These are phyloP conservation scores for Nymphaea thermarum DNA, from an alignment of 164 flowering plant genomes.

Conservation along the genomic window DNA sequence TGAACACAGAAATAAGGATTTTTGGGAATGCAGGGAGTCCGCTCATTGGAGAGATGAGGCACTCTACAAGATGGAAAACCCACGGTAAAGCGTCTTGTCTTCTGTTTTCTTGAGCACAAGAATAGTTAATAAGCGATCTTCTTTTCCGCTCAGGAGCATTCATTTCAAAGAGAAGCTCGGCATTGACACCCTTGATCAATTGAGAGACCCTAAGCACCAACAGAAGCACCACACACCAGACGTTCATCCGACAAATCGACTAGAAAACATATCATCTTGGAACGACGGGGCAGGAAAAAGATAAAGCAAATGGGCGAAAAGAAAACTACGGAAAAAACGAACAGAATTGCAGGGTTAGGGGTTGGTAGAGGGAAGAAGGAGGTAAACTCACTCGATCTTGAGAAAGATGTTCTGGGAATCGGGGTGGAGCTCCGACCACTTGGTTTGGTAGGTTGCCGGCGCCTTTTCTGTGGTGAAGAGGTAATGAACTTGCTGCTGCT, in stretches of 20 bases:
- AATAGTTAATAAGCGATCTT: too few relatives aligned
- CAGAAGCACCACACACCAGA: too few relatives aligned
- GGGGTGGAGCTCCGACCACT: slow-evolving; percentile 95
- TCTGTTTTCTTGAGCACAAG: too few relatives aligned
- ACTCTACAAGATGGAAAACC: too few relatives aligned
- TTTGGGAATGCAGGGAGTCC: too few relatives aligned
- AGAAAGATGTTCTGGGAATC: slow-evolving; percentile 86
- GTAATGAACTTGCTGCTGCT: slow-evolving; percentile 52
- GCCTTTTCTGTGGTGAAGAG: slow-evolving; percentile 73
- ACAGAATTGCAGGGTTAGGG: background rate
- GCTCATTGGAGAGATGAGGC: too few relatives aligned
- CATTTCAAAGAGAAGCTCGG: too few relatives aligned
- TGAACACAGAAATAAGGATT: too few relatives aligned
- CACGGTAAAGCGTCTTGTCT: too few relatives aligned
- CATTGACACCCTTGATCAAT: background rate
- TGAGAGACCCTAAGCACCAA: background rate
- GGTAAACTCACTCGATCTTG: slow-evolving; percentile 56
- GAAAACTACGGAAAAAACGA: background rate
- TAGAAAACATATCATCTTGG: too few relatives aligned
- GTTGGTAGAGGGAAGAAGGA: background rate
- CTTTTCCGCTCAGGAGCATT: too few relatives aligned
- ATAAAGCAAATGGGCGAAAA: background rate
- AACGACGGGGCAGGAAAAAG: background rate
- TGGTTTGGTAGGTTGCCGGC: slow-evolving; percentile 72
- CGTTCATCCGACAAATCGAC: background rate